These are phyloP conservation scores for Collybiopsis luxurians DNA, from an alignment of 768 basidiomycete species.

Conservation along the genomic window DNA sequence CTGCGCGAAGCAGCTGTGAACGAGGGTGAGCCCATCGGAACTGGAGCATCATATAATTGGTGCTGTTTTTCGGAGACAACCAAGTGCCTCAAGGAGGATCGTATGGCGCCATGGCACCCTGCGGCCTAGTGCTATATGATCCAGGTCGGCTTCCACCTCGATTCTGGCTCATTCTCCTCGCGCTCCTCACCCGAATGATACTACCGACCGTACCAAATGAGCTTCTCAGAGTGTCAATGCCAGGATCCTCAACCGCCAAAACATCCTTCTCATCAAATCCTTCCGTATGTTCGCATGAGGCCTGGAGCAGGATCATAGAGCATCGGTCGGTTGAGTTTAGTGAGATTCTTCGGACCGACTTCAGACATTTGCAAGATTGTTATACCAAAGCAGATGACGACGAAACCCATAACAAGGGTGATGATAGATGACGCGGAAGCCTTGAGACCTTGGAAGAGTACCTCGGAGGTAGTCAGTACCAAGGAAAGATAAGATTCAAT, in stretches of 20 bases:
- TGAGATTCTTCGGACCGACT: conserved; percentile 80
- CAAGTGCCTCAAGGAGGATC: conserved; percentile 26
- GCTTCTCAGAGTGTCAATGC: conserved; percentile 88
- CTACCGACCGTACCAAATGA: conserved; percentile 90
- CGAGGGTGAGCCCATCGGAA: conserved; percentile 49
- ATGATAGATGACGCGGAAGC: conserved; percentile 77
- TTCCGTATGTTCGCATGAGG: conserved; percentile 71
- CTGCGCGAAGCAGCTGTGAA: conserved; percentile 15
- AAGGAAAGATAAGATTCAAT: background rate
- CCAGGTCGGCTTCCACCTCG: conserved; percentile 23
- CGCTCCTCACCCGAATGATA: conserved; percentile 73
- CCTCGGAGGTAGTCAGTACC: conserved; percentile 31
- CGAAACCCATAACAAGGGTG: conserved; percentile 89
- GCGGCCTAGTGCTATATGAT: conserved; percentile 30
- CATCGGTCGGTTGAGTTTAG: conserved; percentile 84
- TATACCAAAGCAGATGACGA: conserved; percentile 90
- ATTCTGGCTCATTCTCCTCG: conserved; percentile 48
- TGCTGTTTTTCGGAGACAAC: conserved; percentile 71
- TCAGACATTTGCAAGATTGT: conserved; percentile 95
- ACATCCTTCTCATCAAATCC: conserved; percentile 67
- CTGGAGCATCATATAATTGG: conserved; percentile 86
- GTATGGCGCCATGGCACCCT: conserved; percentile 35
- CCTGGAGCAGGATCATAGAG: conserved; percentile 87
- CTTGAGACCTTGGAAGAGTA: conserved; percentile 87
- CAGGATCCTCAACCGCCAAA: conserved; percentile 78